Percentiles rank a stretch among this genome's conserved stretches.
Conservation (phyloP, 2,329 filamentous ascomycete genomes). For the Diaporthe vaccinii region DNA sequence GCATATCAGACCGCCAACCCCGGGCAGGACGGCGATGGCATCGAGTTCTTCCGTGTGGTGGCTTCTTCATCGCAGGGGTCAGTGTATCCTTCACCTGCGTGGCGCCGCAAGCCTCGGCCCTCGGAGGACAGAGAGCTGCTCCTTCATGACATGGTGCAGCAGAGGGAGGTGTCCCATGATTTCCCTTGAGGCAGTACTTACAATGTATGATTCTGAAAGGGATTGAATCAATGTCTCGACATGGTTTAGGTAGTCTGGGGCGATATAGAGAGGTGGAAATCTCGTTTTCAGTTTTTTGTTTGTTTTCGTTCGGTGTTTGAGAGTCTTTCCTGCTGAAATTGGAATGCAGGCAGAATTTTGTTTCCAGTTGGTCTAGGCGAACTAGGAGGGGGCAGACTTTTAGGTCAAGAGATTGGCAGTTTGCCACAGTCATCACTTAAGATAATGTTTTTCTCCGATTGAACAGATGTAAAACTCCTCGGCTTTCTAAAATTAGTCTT, state of each 20-base stretch:
- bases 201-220: neutral
- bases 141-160: slow-evolving; percentile 10
- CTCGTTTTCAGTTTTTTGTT: neutral
- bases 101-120: neutral
- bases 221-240: too few species aligned
- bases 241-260: neutral
- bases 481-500: too few species aligned
- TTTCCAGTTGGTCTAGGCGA: neutral
- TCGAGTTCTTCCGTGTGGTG: slow-evolving; percentile 33
- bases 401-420: neutral
- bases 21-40: slow-evolving; percentile 45
- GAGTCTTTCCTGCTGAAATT: neutral
- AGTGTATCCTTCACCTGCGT: neutral
- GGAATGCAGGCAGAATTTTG: neutral
- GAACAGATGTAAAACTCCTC: neutral
- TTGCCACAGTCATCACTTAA: neutral
- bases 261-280: neutral
- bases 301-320: neutral
- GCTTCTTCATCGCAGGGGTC: slow-evolving; percentile 20
- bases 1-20: slow-evolving; percentile 51
- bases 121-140: slow-evolving; percentile 10
- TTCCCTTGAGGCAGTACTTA: neutral
- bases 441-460: neutral
- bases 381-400: neutral
- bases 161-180: slow-evolving; percentile 11